These are phyloP conservation scores for Taiozyma onychis DNA, from an alignment of 1,139 yeast species.

Conservation along the genomic window DNA sequence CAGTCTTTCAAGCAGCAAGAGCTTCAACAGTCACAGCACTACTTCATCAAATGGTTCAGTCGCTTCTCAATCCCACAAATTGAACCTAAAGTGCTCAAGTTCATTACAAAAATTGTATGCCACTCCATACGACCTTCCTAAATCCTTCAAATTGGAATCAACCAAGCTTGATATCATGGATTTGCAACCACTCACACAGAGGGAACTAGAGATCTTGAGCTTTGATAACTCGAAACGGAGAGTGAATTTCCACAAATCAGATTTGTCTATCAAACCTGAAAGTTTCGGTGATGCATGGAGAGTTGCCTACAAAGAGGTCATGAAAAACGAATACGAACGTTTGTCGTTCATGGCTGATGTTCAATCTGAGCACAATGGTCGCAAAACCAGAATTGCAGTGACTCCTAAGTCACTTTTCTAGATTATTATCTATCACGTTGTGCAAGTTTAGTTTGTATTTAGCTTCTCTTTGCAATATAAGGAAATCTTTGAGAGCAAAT, in stretches of 20 bases:
- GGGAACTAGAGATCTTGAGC: constrained; percentile 1
- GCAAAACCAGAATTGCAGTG: background rate
- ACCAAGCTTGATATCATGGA: constrained; percentile 1
- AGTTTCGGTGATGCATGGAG: constrained; percentile 10
- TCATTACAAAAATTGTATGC: background rate
- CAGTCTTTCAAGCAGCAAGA: background rate
- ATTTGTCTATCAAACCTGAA: background rate
- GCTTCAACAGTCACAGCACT: background rate
- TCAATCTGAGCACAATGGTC: background rate
- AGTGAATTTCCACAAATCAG: constrained; percentile 4
- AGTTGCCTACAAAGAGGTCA: background rate
- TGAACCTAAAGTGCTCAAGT: background rate
- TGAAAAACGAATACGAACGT: constrained; percentile 8
- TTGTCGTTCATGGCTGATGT: constrained; percentile 5
- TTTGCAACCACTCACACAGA: background rate
- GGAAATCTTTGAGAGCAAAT: too few relatives aligned
- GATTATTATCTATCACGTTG: too few relatives aligned
- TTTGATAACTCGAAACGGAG: constrained; percentile 3
- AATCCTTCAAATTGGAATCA: background rate
- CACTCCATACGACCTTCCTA: background rate
- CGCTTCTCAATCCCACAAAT: background rate
- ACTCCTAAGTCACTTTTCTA: too few relatives aligned
- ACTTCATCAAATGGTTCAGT: background rate
- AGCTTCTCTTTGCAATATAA: background rate
- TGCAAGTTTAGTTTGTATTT: background rate